phyloP scores from a whole-genome alignment of 2,329 filamentous ascomycete genomes.

The Chrysoporthe deuterocubensis region DNA sequence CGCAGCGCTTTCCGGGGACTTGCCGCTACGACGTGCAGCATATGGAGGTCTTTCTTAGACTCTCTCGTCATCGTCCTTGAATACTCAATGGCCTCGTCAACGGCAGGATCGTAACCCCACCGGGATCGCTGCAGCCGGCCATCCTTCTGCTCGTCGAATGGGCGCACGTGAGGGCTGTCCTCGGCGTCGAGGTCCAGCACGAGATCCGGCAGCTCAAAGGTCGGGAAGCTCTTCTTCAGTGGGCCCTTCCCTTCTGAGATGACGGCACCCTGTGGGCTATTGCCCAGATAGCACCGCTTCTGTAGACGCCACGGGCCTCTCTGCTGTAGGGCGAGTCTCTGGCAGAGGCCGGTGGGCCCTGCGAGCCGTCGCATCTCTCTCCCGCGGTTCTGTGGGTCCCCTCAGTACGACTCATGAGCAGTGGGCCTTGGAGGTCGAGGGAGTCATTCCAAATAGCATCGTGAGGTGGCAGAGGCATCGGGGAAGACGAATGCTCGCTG shows the following conservation, averaged over 20 bases:
- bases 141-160: slow-evolving; percentile 41
- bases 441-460: neutral
- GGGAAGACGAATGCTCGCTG: neutral
- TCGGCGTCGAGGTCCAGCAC: slow-evolving; percentile 59
- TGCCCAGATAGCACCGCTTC: slow-evolving; percentile 12
- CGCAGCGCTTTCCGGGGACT: slow-evolving; percentile 1
- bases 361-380: slow-evolving; percentile 15
- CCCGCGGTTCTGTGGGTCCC: slow-evolving; percentile 1
- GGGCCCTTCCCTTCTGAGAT: neutral
- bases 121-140: slow-evolving; percentile 38
- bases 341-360: slow-evolving; percentile 15
- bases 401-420: slow-evolving; percentile 14
- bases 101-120: slow-evolving; percentile 35
- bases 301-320: neutral
- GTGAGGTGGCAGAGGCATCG: neutral
- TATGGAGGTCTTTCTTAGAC: slow-evolving; percentile 15
- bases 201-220: slow-evolving; percentile 45
- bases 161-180: slow-evolving; percentile 48
- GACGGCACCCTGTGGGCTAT: neutral
- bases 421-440: slow-evolving; percentile 7
- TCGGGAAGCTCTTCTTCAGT: neutral
- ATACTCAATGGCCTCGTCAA: slow-evolving; percentile 33
- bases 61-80: slow-evolving; percentile 39
- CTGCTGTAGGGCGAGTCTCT: slow-evolving; percentile 1
- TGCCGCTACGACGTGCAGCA: slow-evolving; percentile 18